These are phyloP conservation scores for Cercospora janseana DNA, from an alignment of 2,329 filamentous ascomycete genomes.

Conservation along the genomic window DNA sequence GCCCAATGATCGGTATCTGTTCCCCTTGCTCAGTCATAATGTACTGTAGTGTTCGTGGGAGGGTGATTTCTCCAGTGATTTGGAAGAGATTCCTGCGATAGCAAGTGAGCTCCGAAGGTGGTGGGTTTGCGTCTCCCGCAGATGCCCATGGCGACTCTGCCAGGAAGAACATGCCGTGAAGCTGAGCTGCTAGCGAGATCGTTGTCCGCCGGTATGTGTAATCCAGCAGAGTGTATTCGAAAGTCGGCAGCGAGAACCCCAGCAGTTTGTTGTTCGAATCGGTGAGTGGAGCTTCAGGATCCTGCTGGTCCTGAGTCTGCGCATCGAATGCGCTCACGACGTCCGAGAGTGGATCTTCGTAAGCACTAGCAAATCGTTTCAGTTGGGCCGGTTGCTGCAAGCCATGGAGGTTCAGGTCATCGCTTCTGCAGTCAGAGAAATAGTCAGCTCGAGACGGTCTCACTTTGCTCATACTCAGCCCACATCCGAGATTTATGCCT, in stretches of 20 bases:
- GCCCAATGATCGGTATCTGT: constrained; percentile 74
- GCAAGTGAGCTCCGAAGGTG: constrained; percentile 84
- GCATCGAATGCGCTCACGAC: constrained; percentile 51
- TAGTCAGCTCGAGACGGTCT: constrained; percentile 12
- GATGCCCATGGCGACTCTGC: constrained; percentile 71
- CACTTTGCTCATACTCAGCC: background rate
- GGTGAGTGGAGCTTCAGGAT: constrained; percentile 55
- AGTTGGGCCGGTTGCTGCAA: constrained; percentile 30
- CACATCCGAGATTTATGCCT: background rate
- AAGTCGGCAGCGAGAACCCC: constrained; percentile 49
- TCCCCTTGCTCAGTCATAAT: constrained; percentile 82
- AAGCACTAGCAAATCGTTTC: constrained; percentile 41
- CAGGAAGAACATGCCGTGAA: constrained; percentile 86
- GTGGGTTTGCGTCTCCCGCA: constrained; percentile 54
- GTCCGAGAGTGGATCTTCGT: constrained; percentile 53
- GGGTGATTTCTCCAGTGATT: constrained; percentile 83
- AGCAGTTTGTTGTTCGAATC: constrained; percentile 61
- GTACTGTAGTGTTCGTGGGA: constrained; percentile 73
- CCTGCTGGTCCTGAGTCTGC: constrained; percentile 40
- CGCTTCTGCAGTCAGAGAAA: constrained; percentile 24
- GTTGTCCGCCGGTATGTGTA: constrained; percentile 63
- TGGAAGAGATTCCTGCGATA: constrained; percentile 95
- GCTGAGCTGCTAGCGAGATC: constrained; percentile 68
- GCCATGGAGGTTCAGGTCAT: constrained; percentile 32
- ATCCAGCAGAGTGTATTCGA: constrained; percentile 62